Conservation (phyloP, 1,284 basidiomycete species). For the Leccinum proliferum region DNA sequence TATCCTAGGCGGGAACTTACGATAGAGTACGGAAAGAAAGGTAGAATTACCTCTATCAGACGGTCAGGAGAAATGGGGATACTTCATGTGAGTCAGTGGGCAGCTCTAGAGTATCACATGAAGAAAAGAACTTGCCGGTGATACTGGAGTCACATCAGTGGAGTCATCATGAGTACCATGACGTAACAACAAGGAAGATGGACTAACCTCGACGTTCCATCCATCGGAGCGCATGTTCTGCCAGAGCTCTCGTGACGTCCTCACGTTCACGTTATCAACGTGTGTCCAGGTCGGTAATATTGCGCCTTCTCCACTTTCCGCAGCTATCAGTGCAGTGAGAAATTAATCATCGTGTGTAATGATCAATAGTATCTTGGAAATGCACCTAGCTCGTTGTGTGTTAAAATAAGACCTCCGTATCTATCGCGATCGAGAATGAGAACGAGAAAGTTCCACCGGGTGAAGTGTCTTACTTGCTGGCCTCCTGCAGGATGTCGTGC, state of each 20-base stretch:
- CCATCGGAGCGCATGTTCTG: slow-evolving; percentile 74
- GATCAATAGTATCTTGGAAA: slow-evolving; percentile 2
- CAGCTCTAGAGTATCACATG: slow-evolving; percentile 6
- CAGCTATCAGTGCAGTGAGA: slow-evolving; percentile 32
- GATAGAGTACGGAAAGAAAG: background rate
- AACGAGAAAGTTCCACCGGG: background rate
- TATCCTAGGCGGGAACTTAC: slow-evolving; percentile 50
- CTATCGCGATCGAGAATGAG: slow-evolving; percentile 32
- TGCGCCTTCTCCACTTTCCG: slow-evolving; percentile 71
- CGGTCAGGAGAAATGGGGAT: slow-evolving; percentile 92
- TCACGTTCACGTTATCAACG: slow-evolving; percentile 81
- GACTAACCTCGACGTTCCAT: slow-evolving; percentile 79
- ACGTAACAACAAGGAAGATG: slow-evolving; percentile 4
- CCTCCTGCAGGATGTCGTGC: slow-evolving; percentile 91
- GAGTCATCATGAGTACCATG: background rate
- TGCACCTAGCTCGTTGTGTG: slow-evolving; percentile 85
- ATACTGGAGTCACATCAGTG: slow-evolving; percentile 37
- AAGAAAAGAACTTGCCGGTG: slow-evolving; percentile 43
- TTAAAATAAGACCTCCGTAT: slow-evolving; percentile 88
- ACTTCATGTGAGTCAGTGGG: slow-evolving; percentile 34
- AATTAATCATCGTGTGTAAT: slow-evolving; percentile 4
- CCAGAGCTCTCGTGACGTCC: slow-evolving; percentile 88
- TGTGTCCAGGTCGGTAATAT: slow-evolving; percentile 95
- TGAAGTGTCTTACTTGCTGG: slow-evolving; percentile 49
- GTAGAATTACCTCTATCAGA: slow-evolving; percentile 64